Conservation (phyloP, 305 asterid species). For the Fraxinus platypoda region DNA sequence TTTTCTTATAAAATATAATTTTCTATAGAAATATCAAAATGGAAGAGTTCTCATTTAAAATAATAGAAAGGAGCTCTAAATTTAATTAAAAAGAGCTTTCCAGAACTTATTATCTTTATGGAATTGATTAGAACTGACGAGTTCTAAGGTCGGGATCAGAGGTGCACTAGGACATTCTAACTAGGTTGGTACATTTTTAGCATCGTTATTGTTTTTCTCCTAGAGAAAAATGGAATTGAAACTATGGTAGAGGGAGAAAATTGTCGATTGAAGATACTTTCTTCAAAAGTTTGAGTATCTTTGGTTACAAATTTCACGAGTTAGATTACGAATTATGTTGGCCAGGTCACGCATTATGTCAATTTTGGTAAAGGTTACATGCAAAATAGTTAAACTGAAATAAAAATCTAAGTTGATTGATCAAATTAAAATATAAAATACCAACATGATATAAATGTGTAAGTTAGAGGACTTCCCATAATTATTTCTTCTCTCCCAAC, state of each 20-base stretch:
- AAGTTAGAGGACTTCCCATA: neutral
- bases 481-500: neutral
- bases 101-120: too few relatives aligned
- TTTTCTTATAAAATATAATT: too few relatives aligned
- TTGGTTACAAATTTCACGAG: neutral
- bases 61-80: neutral
- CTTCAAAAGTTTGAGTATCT: neutral
- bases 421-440: neutral
- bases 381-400: neutral
- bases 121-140: neutral
- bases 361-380: neutral
- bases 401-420: too few relatives aligned
- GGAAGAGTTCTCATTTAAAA: neutral
- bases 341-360: neutral
- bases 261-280: too few relatives aligned
- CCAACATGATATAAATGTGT: neutral
- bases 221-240: too few relatives aligned
- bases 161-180: too few relatives aligned
- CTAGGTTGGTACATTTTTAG: neutral
- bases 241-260: too few relatives aligned
- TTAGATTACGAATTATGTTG: neutral
- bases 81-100: too few relatives aligned
- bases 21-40: neutral
- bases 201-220: too few relatives aligned
- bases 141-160: neutral